phyloP scores from a whole-genome alignment of 345 rosid species.

The Bretschneidera sinensis region DNA sequence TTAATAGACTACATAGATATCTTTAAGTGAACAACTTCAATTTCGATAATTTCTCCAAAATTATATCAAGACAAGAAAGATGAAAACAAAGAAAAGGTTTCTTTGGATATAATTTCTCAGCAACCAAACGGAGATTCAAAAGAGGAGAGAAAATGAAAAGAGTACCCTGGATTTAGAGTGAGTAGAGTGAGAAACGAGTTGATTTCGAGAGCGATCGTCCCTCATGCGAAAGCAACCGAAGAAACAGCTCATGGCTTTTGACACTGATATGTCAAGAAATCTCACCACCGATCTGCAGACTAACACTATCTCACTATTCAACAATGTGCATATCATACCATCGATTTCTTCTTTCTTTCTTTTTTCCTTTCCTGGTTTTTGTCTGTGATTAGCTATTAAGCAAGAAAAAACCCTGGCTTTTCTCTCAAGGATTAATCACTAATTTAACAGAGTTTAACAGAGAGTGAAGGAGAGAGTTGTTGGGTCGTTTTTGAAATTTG shows the following conservation, averaged over 20 bases:
- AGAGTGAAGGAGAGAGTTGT: conserved; percentile 24
- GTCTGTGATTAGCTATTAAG: too few species aligned
- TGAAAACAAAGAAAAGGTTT: conserved; percentile 9
- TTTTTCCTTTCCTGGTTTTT: neutral
- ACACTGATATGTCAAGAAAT: conserved; percentile 29
- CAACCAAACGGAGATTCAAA: conserved; percentile 11
- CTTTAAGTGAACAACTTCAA: too few species aligned
- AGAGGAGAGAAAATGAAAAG: conserved; percentile 1
- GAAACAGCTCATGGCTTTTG: conserved; percentile 73
- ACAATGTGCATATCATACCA: conserved; percentile 44
- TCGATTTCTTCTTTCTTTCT: conserved; percentile 6
- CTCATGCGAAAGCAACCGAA: conserved; percentile 63
- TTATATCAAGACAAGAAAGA: too few species aligned
- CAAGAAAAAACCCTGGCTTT: conserved; percentile 13
- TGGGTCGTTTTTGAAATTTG: conserved; percentile 40
- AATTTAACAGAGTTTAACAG: conserved; percentile 8
- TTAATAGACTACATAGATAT: too few species aligned
- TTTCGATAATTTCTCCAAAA: too few species aligned
- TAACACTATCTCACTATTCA: conserved; percentile 31
- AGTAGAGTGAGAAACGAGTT: conserved; percentile 28
- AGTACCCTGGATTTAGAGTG: conserved; percentile 33
- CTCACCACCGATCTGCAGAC: conserved; percentile 32
- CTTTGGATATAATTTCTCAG: conserved; percentile 6
- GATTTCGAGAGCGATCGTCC: conserved; percentile 34
- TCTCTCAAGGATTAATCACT: neutral